Base-by-base conservation (phyloP, 2,329 filamentous ascomycete species). In the Aotearoamyces nothofagi region DNA sequence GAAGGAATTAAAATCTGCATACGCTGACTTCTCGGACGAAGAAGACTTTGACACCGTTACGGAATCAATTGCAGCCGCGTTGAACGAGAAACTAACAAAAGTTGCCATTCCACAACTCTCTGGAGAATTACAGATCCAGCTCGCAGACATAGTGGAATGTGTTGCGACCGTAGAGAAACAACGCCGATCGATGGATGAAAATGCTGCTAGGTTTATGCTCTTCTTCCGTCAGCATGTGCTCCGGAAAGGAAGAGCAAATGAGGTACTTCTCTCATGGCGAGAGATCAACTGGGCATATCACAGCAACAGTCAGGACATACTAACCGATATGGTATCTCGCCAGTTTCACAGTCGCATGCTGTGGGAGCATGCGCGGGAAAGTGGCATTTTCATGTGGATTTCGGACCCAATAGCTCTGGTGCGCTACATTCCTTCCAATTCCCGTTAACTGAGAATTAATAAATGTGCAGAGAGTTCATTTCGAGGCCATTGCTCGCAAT, bases 321-420 rank as follows among this genome's bases (percentile, higher is more conserved):
- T 96, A 11, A 61, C 79, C 1, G 82, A 93, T 49, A 75, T 93
- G 42, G 78, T 93, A 7, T 73, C 75, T 8, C 63, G 70, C 12
- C 82, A 92, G 43, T 84, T 78, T 41, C 78, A 84, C 38, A 77
- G 78, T 1, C 76, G 70, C 34, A 64, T 96, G 57, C 58, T 77
- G 5, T 98, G 90, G 90, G 69, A 78, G 37, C 68, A 86, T 42
- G 90, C 87, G 2, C 67, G 78, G 26, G 78, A 92, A 47, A 82
- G 78, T 39, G 90, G 90, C 8, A 65, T 96, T 31, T 94, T 93
- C 47, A 87, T 94, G 74, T 98, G 90, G 87, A 63, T 98, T 38
- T 70, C 73, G 1, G 86, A 94, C 50, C 53, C 63, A 11, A 68
- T 66, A 31, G 74, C 83, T 13, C 58, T 96, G 48, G 82, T 90